Percentiles rank a stretch among this genome's conserved stretches.
Conservation (phyloP, 1,284 basidiomycete genomes). For the Dichomitus squalens region DNA sequence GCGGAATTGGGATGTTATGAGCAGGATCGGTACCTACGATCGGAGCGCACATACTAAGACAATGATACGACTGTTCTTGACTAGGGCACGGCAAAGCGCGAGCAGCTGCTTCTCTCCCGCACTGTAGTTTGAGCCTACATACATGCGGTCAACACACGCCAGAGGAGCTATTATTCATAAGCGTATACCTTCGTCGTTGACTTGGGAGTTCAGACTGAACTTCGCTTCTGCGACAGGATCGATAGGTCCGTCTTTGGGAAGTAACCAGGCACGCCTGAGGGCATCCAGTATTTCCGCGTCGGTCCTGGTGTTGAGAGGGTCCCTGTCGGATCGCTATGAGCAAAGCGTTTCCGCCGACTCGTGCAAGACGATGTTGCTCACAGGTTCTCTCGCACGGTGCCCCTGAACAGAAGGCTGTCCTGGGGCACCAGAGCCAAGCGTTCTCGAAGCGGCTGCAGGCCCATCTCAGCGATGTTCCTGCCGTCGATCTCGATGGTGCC, state of each 20-base stretch:
- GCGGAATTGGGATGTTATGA: conserved; percentile 3
- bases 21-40: not conserved
- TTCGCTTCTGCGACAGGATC: conserved; percentile 58
- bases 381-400: conserved; percentile 71
- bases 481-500: conserved; percentile 78
- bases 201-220: conserved; percentile 65
- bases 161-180: not conserved
- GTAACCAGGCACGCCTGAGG: conserved; percentile 62
- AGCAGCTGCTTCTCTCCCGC: conserved; percentile 81
- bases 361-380: conserved; percentile 35
- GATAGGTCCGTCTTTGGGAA: conserved; percentile 49
- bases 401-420: conserved; percentile 64
- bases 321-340: conserved; percentile 39
- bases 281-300: conserved; percentile 57
- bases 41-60: conserved; percentile 51
- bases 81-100: conserved; percentile 70
- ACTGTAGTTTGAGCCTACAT: conserved; percentile 67
- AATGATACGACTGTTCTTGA: conserved; percentile 72
- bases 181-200: conserved; percentile 60
- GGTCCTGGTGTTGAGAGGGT: conserved; percentile 56
- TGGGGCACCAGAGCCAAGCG: conserved; percentile 75
- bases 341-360: not conserved
- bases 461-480: conserved; percentile 57
- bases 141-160: not conserved
- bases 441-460: conserved; percentile 57